phyloP scores from a whole-genome alignment of 1,284 basidiomycete species.

The Pholiota adiposa region DNA sequence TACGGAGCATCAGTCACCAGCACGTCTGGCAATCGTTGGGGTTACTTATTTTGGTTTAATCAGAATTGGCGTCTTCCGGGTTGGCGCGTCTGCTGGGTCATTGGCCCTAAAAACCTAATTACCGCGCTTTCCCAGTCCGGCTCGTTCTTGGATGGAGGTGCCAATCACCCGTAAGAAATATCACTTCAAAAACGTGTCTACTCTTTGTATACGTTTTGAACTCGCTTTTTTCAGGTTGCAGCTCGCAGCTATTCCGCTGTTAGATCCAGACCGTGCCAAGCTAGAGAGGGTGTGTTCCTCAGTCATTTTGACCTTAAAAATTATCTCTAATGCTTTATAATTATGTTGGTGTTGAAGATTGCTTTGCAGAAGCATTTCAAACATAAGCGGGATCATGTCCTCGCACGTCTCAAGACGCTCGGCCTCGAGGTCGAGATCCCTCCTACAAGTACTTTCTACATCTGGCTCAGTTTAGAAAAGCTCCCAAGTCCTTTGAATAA shows the following conservation, averaged over 20 bases:
- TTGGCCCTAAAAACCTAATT: slow-evolving; percentile 91
- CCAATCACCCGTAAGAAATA: slow-evolving; percentile 78
- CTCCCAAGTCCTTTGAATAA: slow-evolving; percentile 85
- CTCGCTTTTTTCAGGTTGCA: slow-evolving; percentile 65
- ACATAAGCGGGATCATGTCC: slow-evolving; percentile 87
- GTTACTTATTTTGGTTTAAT: no score
- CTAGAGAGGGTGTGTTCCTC: slow-evolving; percentile 63
- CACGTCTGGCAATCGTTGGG: no score
- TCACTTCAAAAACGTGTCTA: background rate
- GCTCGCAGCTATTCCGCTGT: slow-evolving; percentile 81
- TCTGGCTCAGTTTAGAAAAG: slow-evolving; percentile 86
- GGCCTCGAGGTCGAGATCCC: slow-evolving; percentile 78
- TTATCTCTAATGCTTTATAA: background rate
- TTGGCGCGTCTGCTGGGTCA: slow-evolving; percentile 94
- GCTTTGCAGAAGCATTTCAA: slow-evolving; percentile 91
- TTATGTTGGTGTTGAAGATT: slow-evolving; percentile 42
- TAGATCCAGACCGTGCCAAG: slow-evolving; percentile 72
- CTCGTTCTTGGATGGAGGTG: slow-evolving; percentile 88
- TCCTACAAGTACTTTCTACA: slow-evolving; percentile 84
- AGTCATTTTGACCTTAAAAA: background rate
- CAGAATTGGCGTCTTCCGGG: slow-evolving; percentile 93
- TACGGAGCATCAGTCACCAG: slow-evolving; percentile 27
- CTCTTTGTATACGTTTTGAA: background rate
- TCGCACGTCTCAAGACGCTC: slow-evolving; percentile 79
- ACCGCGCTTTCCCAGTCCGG: slow-evolving; percentile 87